Evolutionary conservation across 2,329 filamentous ascomycete genomes (phyloP), one percentile per base, ranked within the genome.

Genomic region (Pezizomycotina sp.): DNA sequence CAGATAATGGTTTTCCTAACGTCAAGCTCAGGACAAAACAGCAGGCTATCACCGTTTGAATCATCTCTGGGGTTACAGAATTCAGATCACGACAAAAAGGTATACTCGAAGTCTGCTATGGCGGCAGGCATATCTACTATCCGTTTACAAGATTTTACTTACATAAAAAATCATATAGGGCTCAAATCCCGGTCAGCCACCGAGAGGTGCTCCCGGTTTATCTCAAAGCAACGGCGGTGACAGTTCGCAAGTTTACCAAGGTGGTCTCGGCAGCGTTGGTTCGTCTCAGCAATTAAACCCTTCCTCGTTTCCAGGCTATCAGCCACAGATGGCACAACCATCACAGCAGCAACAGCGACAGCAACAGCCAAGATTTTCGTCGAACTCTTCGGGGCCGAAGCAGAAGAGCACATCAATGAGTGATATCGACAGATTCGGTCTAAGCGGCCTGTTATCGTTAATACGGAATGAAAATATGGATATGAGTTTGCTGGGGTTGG

Each of bases 401-500:
- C n/a, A n/a, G n/a, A n/a, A n/a, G n/a, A n/a, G n/a, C n/a, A n/a
- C n/a, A n/a, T n/a, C n/a, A n/a, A 44, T 47, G 38, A 43, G 43
- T 13, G 49, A 51, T 39, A 48, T 47, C 12, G 49, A 51, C 25
- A 34, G 49, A 34, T 50, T 50, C 36, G 47, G 48, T n/a, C 38
- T 51, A 13, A 48, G 44, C 26, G 49, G 49, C 18, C 37, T 51
- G 18, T 42, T 50, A 28, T 44, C 43, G 15, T 24, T 50, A 27
- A 50, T 50, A 45, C 42, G 48, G 27, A 46, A 47, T 20, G 49
- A 51, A 26, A 45, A 47, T 18, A 42, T 48, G 6, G 49, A 51
- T 38, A 48, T 46, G 36, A 44, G 47, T 8, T 46, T 48, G 38
- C 59, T 75, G 35, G 66, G 71, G 18, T 61, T 72, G 45, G 73